phyloP scores from a whole-genome alignment of 2,329 filamentous ascomycete species.

The Mariannaea elegans region DNA sequence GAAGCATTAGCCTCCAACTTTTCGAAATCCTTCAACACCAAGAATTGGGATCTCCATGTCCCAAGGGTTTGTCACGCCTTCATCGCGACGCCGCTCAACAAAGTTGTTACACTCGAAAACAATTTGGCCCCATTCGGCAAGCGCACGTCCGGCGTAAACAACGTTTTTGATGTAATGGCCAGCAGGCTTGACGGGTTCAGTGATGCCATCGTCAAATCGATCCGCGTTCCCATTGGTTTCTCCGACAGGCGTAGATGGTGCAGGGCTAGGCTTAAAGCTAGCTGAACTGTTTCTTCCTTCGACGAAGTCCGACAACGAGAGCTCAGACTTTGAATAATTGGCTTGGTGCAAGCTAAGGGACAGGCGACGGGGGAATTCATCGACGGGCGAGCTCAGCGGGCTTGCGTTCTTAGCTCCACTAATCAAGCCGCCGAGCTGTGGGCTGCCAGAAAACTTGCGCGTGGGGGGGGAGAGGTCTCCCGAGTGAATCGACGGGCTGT shows the following conservation, averaged over 20 bases:
- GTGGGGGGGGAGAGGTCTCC: conserved; percentile 54
- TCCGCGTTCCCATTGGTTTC: conserved; percentile 37
- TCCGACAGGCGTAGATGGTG: conserved; percentile 13
- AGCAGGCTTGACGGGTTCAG: conserved; percentile 56
- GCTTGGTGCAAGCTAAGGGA: conserved; percentile 29
- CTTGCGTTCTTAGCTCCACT: conserved; percentile 61
- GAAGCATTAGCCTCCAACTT: conserved; percentile 41
- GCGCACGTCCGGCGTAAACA: conserved; percentile 74
- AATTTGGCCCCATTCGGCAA: conserved; percentile 81
- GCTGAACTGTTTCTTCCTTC: conserved; percentile 24
- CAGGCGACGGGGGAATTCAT: conserved; percentile 37
- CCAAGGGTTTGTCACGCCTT: conserved; percentile 72
- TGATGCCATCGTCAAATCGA: conserved; percentile 40
- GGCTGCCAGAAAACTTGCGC: conserved; percentile 57
- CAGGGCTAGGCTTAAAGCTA: conserved; percentile 18
- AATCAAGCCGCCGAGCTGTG: conserved; percentile 55
- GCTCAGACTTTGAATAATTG: conserved; percentile 23
- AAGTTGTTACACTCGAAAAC: conserved; percentile 84
- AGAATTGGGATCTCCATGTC: conserved; percentile 69
- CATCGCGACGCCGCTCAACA: conserved; percentile 76
- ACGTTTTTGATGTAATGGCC: conserved; percentile 57
- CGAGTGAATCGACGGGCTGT: conserved; percentile 49
- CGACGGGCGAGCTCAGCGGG: conserved; percentile 45
- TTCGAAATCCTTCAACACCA: conserved; percentile 53
- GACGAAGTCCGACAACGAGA: conserved; percentile 32